Base-by-base conservation (phyloP, 495 filamentous ascomycete genomes). In the Aspergillus olivimuriae region DNA sequence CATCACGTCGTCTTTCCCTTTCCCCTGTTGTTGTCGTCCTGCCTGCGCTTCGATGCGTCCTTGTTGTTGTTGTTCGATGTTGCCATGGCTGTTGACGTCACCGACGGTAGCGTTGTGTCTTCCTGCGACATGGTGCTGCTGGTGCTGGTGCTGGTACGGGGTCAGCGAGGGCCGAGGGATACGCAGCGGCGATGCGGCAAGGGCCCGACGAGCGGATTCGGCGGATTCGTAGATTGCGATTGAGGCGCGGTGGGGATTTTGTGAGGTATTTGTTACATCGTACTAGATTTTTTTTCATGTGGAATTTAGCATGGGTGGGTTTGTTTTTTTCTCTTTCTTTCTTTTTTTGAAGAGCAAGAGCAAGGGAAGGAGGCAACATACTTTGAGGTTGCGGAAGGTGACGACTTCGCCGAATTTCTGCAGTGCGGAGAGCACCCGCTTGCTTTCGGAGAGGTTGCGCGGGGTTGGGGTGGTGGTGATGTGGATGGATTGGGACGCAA, bases 401-500 rank as follows among this genome's bases (percentile, higher is more conserved):
- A 80, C 75, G 7, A 96, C 76, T 39, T 88, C 78, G 40, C 87
- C 88, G 60, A 84, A 85, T 55, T 75, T 75, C 58, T 88, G 80
- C 18, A 96, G 65, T 17, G 83, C 75, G 26, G 74, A 70, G 18
- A 94, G 70, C 22, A 96, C 69, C 21, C 81, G 74, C 39, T 82
- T 80, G 34, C 83, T 83, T 54, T 95, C 86, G 17, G 68, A 56
- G n/a, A 95, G 68, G 48, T 62, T 79, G 10, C 62, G 61, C 0
- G 87, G 81, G 0, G 75, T 64, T 0, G 87, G 88, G 15, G 62
- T 50, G 34, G 88, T 78, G 40, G 71, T 77, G 28, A 95, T 56
- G 54, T 81, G 80, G 10, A 94, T 64, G 0, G 54, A 46, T 63
- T 70, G 47, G 51, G 61, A 42, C 2, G 50, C 44, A 4, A 50